These are phyloP conservation scores for Lecanicillium sp. DNA, from an alignment of 2,329 filamentous ascomycete species.

Conservation along the genomic window DNA sequence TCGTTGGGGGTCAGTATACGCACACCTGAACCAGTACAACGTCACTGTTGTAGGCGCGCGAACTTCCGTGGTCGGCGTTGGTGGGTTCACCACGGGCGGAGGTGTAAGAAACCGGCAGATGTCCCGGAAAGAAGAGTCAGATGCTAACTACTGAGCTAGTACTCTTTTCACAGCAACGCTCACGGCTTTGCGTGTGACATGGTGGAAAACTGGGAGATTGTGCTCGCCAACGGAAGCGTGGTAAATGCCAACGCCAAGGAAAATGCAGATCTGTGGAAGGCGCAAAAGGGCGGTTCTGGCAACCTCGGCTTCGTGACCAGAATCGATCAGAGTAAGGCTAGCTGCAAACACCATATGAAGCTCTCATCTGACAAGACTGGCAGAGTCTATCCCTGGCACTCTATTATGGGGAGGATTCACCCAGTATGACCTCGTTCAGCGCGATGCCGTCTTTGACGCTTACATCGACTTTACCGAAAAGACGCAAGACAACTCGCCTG, in stretches of 20 bases:
- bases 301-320: conserved; percentile 35
- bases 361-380: not conserved
- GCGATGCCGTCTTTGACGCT: conserved; percentile 17
- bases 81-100: conserved; percentile 20
- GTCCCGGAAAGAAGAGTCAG: not conserved
- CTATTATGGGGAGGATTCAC: conserved; percentile 21
- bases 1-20: conserved; percentile 28
- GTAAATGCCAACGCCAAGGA: conserved; percentile 29
- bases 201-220: conserved; percentile 33
- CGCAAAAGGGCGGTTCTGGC: conserved; percentile 37
- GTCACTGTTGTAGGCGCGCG: conserved; percentile 36
- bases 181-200: conserved; percentile 34
- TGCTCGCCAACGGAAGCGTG: conserved; percentile 32
- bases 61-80: conserved; percentile 23
- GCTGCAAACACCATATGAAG: not conserved
- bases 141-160: conserved; percentile 9
- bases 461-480: conserved; percentile 21
- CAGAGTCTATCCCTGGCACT: conserved; percentile 14
- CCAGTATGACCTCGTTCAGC: conserved; percentile 15
- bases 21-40: conserved; percentile 20
- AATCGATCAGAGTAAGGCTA: conserved; percentile 13
- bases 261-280: conserved; percentile 34
- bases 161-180: conserved; percentile 20
- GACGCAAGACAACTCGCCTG: conserved; percentile 17
- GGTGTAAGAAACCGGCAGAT: conserved; percentile 12